Evolutionary conservation across 495 filamentous ascomycete species (phyloP), one percentile per base, ranked within the genome.

Genomic region (Aspergillus panamensis): DNA sequence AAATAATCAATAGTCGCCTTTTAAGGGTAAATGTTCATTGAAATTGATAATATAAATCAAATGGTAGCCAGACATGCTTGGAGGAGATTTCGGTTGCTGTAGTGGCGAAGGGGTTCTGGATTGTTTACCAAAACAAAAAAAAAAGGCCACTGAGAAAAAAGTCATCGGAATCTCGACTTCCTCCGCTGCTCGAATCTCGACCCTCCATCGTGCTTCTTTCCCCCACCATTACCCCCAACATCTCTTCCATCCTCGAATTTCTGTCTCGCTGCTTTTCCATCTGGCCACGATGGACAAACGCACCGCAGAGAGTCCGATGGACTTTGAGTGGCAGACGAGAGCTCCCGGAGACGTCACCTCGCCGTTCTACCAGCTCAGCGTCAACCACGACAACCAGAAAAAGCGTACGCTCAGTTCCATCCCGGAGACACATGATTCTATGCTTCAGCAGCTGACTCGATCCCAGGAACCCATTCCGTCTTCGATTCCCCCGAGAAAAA

Each of bases 281-380:
- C 59, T 56, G 52, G 53, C 7, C 49, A 70, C 16, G 49, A 80
- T 75, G 71, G 70, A 74, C 19, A 70, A 65, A 52, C 71, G 81
- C 42, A 74, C 78, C 3, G 74, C 77, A 61, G 83, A 84, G 57
- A 82, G 76, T 75, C 85, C 84, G 7, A 88, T 88, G 85, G 85
- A 88, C 69, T 88, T 82, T 65, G 79, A 86, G 69, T 88, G 77
- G 78, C 77, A 87, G 59, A 79, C 76, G 19, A 70, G 73, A 17
- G 81, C 77, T 6, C 83, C 85, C 14, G 73, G 78, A 8, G 82
- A 86, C 64, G 68, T 70, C 16, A 81, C 75, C 43, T 87, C 84
- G 45, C 82, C 82, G 1, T 88, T 87, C 64, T 72, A 73, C 40
- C 79, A 83, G 57, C 68, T 80, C 53, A 71, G 74, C 58, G 63